These are phyloP conservation scores for Ceratobasidium theobromae DNA, from an alignment of 1,284 basidiomycete species.

Conservation along the genomic window DNA sequence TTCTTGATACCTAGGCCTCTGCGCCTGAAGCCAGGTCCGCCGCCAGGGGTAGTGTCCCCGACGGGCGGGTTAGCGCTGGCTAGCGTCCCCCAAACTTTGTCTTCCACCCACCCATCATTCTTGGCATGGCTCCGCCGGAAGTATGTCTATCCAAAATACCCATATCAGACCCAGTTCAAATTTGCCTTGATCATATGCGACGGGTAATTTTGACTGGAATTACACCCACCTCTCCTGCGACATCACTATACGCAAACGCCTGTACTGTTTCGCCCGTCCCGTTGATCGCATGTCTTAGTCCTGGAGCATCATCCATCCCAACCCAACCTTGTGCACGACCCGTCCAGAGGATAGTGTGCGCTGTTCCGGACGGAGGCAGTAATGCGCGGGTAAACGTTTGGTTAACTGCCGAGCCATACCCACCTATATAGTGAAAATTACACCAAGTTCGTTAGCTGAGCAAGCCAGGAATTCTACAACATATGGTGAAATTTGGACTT, in stretches of 20 bases:
- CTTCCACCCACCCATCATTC: slow-evolving; percentile 47
- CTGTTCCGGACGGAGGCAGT: slow-evolving; percentile 41
- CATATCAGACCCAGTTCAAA: too few species aligned
- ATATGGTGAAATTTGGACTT: background rate
- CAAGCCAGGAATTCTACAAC: background rate
- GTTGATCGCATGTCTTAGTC: slow-evolving; percentile 46
- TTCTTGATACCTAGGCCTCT: background rate
- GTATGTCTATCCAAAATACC: slow-evolving; percentile 42
- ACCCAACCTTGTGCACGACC: slow-evolving; percentile 45
- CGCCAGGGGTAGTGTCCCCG: slow-evolving; percentile 11
- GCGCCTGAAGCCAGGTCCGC: slow-evolving; percentile 17
- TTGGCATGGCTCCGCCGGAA: slow-evolving; percentile 45
- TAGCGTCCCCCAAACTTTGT: slow-evolving; percentile 46
- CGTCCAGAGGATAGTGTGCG: slow-evolving; percentile 42
- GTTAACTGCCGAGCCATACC: slow-evolving; percentile 45
- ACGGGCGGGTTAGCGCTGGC: slow-evolving; percentile 42
- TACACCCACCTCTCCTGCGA: slow-evolving; percentile 6
- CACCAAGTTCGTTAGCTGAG: background rate
- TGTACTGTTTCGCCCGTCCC: slow-evolving; percentile 46
- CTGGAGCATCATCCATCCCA: slow-evolving; percentile 47
- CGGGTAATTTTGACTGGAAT: too few species aligned
- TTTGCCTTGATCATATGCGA: too few species aligned
- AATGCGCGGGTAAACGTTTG: slow-evolving; percentile 45
- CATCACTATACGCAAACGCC: slow-evolving; percentile 41
- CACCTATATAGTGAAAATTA: slow-evolving; percentile 37